Base-by-base conservation (phyloP, 345 rosid species). In the Isatis tinctoria region DNA sequence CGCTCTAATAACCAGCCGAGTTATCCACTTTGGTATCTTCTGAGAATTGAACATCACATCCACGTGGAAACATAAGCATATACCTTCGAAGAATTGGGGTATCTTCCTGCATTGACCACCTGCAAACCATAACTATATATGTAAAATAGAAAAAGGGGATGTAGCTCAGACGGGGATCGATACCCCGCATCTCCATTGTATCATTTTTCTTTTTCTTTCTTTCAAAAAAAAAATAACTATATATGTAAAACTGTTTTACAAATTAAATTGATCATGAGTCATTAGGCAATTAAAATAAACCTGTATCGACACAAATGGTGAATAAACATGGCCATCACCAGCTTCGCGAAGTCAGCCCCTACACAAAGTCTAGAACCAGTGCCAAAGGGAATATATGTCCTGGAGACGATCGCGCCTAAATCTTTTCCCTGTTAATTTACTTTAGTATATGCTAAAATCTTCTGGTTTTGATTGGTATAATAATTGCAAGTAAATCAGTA, bases 131-230 rank as follows among this genome's bases (percentile, higher is more conserved):
- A 32, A 6, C 18, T 17, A 33, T 6, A 47, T 39, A 28, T 28
- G 30, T 28, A 28, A 16, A n/a, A n/a, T n/a, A n/a, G n/a, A n/a
- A n/a, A n/a, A n/a, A n/a, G n/a, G n/a, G n/a, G n/a, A n/a, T n/a
- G n/a, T n/a, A n/a, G n/a, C n/a, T n/a, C n/a, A n/a, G n/a, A 84
- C 87, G 79, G 89, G 92, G 88, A 83, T 87, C 87, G 91, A 88
- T 90, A 83, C 88, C 88, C 87, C 87, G 83, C 93, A 84, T 91
- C 89, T 86, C 90, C 96, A 87, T 0, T n/a, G 6, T 30, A 4
- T 33, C 8, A n/a, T n/a, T n/a, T n/a, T n/a, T n/a, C n/a, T n/a
- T n/a, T n/a, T n/a, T n/a, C n/a, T n/a, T n/a, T n/a, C n/a, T n/a
- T n/a, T n/a, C n/a, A n/a, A n/a, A n/a, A n/a, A n/a, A n/a, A n/a